Base-by-base conservation (phyloP, 2,329 filamentous ascomycete species). In the Aspergillus hortae region DNA sequence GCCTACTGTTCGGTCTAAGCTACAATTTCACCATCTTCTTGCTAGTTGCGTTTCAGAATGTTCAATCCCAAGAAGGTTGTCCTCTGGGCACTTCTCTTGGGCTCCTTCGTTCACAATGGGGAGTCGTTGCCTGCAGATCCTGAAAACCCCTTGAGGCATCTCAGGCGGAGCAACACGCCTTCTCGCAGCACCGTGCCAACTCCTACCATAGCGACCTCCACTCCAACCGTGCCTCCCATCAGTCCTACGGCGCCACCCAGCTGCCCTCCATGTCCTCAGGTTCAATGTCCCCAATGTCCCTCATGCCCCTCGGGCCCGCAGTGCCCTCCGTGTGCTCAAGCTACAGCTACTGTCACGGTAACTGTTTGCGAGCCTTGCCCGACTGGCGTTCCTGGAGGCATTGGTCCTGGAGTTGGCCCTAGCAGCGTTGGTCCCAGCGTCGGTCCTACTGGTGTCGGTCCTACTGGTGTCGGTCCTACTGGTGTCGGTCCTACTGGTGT, bases 301-400 rank as follows among this genome's bases (percentile, higher is more conserved):
- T 42, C 25, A 12, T 42, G 40, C 17, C 40, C 40, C 19, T 19
- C 15, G 19, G n/a, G 40, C 11, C 17, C 40, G 14, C 35, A 38
- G 35, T 38, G 35, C 19, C 15, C 40, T 42, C 40, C 40, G 12
- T n/a, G 11, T 23, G 50, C 47, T 6, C 15, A 47, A 12, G 47
- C 49, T 7, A 42, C 32, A 40, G 44, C 44, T 25, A 45, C 44
- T 17, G 40, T 17, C 17, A 38, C 41, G 32, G 38, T 30, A 46
- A 45, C 33, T 43, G 47, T 52, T 48, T 48, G 54, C 19, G 55
- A 52, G 44, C 51, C 53, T 36, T 36, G 48, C 15, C n/a, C 48
- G 32, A 54, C 52, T 44, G 48, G 49, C 19, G 40, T 43, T 21
- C 41, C 44, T 15, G 43, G 49, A 7, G 44, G 19, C 41, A 33